Evolutionary conservation across 2,329 filamentous ascomycete genomes (phyloP).

Genomic region (Corinectria fuckeliana): DNA sequence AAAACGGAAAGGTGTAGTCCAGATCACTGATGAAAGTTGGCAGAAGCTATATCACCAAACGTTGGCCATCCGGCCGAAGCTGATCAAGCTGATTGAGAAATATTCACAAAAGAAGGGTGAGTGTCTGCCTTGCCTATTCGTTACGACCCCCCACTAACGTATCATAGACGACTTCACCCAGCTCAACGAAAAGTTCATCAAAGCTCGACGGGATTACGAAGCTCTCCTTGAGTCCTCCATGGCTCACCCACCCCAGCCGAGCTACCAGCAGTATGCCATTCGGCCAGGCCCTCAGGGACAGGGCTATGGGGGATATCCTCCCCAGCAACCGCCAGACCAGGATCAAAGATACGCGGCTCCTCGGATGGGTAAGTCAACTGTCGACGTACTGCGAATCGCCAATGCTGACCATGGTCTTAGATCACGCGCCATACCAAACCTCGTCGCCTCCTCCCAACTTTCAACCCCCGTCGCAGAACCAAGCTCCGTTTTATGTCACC

Average conservation of each 20-base stretch:
- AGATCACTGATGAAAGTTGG: conserved; percentile 42
- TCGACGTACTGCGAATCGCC: neutral
- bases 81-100: conserved; percentile 98
- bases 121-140: neutral
- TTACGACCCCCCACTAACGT: conserved; percentile 28
- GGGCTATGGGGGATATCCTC: conserved; percentile 53
- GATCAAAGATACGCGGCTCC: conserved; percentile 75
- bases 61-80: conserved; percentile 89
- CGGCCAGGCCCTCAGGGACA: conserved; percentile 56
- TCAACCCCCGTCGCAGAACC: conserved; percentile 57
- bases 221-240: conserved; percentile 95
- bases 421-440: conserved; percentile 55
- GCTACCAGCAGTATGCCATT: conserved; percentile 73
- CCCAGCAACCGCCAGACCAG: conserved; percentile 54
- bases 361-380: conserved; percentile 48
- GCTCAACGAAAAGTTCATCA: conserved; percentile 99
- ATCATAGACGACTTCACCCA: conserved; percentile 91
- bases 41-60: conserved; percentile 89
- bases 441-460: conserved; percentile 61
- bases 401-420: conserved; percentile 31
- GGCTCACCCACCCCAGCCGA: conserved; percentile 85
- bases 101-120: conserved; percentile 98
- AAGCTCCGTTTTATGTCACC: conserved; percentile 71
- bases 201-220: conserved; percentile 95
- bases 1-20: too few species aligned